A percentile compares a stretch with the other conserved stretches of the same genome.
phyloP scores from a whole-genome alignment of 2,329 filamentous ascomycete species.

The Dactylellina leptospora region DNA sequence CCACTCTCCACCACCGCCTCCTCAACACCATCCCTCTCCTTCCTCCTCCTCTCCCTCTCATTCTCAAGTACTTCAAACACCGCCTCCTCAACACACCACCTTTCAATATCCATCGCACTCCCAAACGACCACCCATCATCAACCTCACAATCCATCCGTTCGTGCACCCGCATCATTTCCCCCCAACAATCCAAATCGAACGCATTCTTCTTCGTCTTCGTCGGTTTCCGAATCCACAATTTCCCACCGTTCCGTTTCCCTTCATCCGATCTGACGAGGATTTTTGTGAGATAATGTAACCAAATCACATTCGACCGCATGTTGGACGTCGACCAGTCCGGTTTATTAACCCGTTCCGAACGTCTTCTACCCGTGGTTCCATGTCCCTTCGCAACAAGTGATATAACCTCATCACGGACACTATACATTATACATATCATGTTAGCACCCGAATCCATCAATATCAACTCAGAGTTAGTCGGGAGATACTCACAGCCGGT shows the following conservation, averaged over 20 bases:
- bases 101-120: slow-evolving; percentile 27
- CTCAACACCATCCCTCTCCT: not conserved
- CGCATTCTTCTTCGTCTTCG: slow-evolving; percentile 33
- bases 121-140: slow-evolving; percentile 30
- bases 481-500: slow-evolving; percentile 25
- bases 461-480: not conserved
- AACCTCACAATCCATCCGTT: slow-evolving; percentile 31
- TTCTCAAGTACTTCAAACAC: slow-evolving; percentile 25
- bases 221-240: slow-evolving; percentile 31
- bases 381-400: not conserved
- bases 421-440: slow-evolving; percentile 1
- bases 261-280: slow-evolving; percentile 17
- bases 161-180: slow-evolving; percentile 23
- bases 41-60: slow-evolving; percentile 23
- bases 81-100: slow-evolving; percentile 20
- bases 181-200: slow-evolving; percentile 34
- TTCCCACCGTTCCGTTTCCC: slow-evolving; percentile 28
- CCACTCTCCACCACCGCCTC: too few relatives aligned
- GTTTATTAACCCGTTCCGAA: slow-evolving; percentile 25
- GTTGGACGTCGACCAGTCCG: slow-evolving; percentile 28
- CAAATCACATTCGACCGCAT: slow-evolving; percentile 42
- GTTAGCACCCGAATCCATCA: not conserved
- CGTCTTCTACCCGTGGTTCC: not conserved
- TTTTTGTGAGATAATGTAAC: slow-evolving; percentile 38
- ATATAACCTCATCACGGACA: slow-evolving; percentile 19